phyloP scores from a whole-genome alignment of 129 eudicot species.

The Centrapalus pauciflorus region DNA sequence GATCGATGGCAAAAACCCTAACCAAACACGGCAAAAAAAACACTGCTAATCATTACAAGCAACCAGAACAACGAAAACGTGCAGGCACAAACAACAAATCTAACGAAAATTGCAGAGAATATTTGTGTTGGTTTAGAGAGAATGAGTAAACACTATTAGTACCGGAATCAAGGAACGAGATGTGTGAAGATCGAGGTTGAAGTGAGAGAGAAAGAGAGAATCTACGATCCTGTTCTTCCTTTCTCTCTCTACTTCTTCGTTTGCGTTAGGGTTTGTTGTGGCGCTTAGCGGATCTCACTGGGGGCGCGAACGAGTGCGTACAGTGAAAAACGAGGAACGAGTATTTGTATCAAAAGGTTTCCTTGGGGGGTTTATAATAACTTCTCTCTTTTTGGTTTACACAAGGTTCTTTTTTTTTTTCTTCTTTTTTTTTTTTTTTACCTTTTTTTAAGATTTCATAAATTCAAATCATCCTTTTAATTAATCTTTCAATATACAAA shows the following conservation, averaged over 20 bases:
- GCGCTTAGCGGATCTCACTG: slow-evolving; percentile 11
- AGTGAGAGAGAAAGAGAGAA: slow-evolving; percentile 30
- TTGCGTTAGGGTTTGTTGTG: slow-evolving; percentile 32
- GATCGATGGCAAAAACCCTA: slow-evolving; percentile 28
- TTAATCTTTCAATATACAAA: no score
- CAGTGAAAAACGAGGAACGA: slow-evolving; percentile 15
- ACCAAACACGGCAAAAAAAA: slow-evolving; percentile 1
- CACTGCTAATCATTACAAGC: background rate
- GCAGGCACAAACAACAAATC: background rate
- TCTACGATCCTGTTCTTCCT: slow-evolving; percentile 13
- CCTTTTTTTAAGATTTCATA: no score
- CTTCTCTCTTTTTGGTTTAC: no score
- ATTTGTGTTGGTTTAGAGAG: background rate
- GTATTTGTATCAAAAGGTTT: slow-evolving; percentile 11
- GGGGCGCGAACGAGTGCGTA: slow-evolving; percentile 10
- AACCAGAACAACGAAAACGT: background rate
- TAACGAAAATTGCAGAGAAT: background rate
- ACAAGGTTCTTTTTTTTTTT: no score
- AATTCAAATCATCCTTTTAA: no score
- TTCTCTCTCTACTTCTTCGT: slow-evolving; percentile 22
- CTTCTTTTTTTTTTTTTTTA: no score
- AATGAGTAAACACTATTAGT: slow-evolving; percentile 6
- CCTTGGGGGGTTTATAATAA: slow-evolving; percentile 7
- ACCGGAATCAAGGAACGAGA: slow-evolving; percentile 24
- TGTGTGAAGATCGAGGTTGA: slow-evolving; percentile 22